phyloP scores from a whole-genome alignment of 1,284 basidiomycete species.

The Puccinia polysora region DNA sequence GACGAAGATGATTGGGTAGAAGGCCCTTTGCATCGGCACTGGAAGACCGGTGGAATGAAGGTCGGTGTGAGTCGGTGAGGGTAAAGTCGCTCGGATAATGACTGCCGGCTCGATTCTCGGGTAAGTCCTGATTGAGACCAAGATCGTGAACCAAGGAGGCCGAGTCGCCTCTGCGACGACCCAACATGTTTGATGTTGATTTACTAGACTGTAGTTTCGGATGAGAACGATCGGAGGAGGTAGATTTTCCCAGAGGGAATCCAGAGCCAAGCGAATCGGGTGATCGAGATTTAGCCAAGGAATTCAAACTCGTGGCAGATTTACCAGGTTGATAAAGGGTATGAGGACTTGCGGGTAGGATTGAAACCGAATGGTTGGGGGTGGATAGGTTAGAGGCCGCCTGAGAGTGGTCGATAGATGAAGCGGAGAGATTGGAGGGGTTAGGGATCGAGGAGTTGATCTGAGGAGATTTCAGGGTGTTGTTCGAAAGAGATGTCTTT shows the following conservation, averaged over 20 bases:
- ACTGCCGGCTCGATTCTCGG: too few relatives aligned
- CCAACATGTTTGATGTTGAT: neutral
- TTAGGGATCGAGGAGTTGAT: neutral
- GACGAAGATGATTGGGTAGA: neutral
- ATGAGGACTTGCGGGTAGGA: conserved; percentile 11
- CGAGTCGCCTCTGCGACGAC: conserved; percentile 8
- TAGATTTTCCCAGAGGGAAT: neutral
- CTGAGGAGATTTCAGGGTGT: neutral
- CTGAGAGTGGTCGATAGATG: neutral
- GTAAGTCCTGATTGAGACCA: neutral
- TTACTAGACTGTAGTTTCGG: conserved; percentile 8
- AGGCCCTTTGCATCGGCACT: conserved; percentile 8
- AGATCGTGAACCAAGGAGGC: conserved; percentile 8
- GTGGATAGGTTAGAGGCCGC: conserved; percentile 14
- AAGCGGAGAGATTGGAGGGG: neutral
- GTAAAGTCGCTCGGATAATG: too few relatives aligned
- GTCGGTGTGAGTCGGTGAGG: neutral
- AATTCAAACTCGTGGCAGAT: neutral
- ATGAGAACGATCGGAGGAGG: neutral
- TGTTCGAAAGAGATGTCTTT: conserved; percentile 10
- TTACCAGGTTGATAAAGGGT: neutral
- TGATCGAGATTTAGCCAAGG: neutral
- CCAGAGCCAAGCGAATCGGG: neutral
- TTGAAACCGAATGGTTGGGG: conserved; percentile 21
- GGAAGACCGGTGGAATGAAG: neutral